Conservation (phyloP, 1,139 yeast species). For the Spathaspora sp. region DNA sequence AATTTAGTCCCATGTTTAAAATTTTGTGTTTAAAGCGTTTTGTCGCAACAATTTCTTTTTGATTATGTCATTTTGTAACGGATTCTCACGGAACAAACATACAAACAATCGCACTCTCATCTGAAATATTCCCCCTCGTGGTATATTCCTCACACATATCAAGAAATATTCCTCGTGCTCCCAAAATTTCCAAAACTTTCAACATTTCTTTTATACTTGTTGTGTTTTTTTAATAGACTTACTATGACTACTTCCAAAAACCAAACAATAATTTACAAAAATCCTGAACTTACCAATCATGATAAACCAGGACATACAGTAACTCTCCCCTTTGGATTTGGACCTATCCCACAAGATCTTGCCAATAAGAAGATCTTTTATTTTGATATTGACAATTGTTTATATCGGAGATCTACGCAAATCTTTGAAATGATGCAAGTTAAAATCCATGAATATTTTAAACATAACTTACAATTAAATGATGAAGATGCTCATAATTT, state of each 20-base stretch:
- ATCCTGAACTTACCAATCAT: conserved; percentile 22
- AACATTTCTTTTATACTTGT: not conserved
- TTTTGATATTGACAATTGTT: conserved; percentile 91
- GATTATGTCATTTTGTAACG: no score
- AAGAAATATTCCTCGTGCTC: not conserved
- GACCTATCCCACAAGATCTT: conserved; percentile 39
- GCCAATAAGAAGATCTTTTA: conserved; percentile 57
- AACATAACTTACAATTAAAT: conserved; percentile 54
- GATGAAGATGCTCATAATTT: conserved; percentile 77
- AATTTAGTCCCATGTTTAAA: no score
- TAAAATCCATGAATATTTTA: conserved; percentile 80
- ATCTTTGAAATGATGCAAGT: conserved; percentile 88
- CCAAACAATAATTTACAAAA: conserved; percentile 17
- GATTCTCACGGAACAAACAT: no score
- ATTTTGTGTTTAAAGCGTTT: no score
- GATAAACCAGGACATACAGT: conserved; percentile 36
- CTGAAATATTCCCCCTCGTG: conserved; percentile 1
- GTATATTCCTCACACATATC: not conserved
- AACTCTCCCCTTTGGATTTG: conserved; percentile 43
- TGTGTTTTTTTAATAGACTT: not conserved
- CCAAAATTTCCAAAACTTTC: not conserved
- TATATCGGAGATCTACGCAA: conserved; percentile 69
- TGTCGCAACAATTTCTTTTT: no score
- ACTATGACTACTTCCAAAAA: conserved; percentile 8
- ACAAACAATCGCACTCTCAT: no score